Conservation (phyloP, 495 filamentous ascomycete genomes). For the Trypethelium eluteriae region DNA sequence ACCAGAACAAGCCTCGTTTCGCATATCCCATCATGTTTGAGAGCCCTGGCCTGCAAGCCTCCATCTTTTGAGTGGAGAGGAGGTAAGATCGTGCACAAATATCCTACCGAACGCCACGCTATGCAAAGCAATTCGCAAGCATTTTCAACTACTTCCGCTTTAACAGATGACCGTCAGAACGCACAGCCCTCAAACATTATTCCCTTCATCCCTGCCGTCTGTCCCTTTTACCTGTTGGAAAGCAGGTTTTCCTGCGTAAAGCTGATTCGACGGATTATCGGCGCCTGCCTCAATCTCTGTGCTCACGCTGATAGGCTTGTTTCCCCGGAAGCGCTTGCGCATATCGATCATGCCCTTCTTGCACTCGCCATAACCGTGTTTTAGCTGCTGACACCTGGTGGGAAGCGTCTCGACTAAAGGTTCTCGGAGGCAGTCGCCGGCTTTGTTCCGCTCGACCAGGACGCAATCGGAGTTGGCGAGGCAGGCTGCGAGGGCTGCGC, state of each 20-base stretch:
- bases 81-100: neutral
- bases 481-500: slow-evolving; percentile 83
- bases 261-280: slow-evolving; percentile 28
- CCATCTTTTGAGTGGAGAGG: neutral
- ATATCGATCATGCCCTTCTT: slow-evolving; percentile 96
- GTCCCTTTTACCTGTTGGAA: slow-evolving; percentile 49
- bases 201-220: slow-evolving; percentile 32
- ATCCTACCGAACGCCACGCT: neutral
- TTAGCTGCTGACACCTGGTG: slow-evolving; percentile 81
- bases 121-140: neutral
- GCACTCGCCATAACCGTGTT: slow-evolving; percentile 87
- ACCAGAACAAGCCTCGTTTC: no score
- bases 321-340: slow-evolving; percentile 97
- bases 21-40: no score
- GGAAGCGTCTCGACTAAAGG: slow-evolving; percentile 74
- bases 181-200: slow-evolving; percentile 17
- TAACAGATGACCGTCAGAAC: slow-evolving; percentile 23
- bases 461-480: slow-evolving; percentile 94
- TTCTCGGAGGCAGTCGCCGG: slow-evolving; percentile 76
- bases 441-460: slow-evolving; percentile 76
- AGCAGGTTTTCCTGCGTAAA: slow-evolving; percentile 74
- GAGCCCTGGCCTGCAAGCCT: neutral
- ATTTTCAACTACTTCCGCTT: slow-evolving; percentile 13
- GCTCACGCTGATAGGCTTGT: slow-evolving; percentile 66
- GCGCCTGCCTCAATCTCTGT: slow-evolving; percentile 54